phyloP scores from a whole-genome alignment of 805 yeast species.

The Priceomyces haplophilus region DNA sequence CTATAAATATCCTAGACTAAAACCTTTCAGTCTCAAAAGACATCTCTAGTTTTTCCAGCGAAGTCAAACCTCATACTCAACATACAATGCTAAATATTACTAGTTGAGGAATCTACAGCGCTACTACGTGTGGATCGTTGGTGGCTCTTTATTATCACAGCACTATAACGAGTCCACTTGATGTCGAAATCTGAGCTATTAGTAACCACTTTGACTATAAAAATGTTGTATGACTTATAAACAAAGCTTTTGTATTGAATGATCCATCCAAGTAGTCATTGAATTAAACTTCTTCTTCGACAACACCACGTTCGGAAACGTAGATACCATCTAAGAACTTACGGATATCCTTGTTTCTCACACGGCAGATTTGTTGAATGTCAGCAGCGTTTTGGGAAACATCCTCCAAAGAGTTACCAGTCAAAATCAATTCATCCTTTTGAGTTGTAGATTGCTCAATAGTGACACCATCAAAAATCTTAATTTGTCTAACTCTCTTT shows the following conservation, averaged over 20 bases:
- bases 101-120: not conserved
- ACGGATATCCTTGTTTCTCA: slow-evolving; percentile 99
- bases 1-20: too few relatives aligned
- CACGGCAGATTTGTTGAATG: slow-evolving; percentile 96
- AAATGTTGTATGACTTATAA: slow-evolving; percentile 19
- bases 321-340: slow-evolving; percentile 99
- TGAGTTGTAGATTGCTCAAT: slow-evolving; percentile 76
- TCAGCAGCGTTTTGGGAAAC: slow-evolving; percentile 99
- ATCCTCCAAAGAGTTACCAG: slow-evolving; percentile 95
- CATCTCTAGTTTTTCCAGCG: too few relatives aligned
- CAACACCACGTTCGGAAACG: slow-evolving; percentile 92
- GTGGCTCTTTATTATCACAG: slow-evolving; percentile 46
- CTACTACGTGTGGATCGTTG: slow-evolving; percentile 37
- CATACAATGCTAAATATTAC: not conserved
- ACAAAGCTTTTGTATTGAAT: slow-evolving; percentile 6
- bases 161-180: slow-evolving; percentile 36
- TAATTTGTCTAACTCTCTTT: slow-evolving; percentile 90
- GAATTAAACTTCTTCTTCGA: slow-evolving; percentile 58
- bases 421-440: slow-evolving; percentile 91
- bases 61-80: too few relatives aligned
- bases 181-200: slow-evolving; percentile 19
- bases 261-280: slow-evolving; percentile 3
- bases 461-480: slow-evolving; percentile 84
- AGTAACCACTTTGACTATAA: slow-evolving; percentile 28
- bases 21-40: too few relatives aligned